A percentile compares a stretch with the other conserved stretches of the same genome.
These are phyloP conservation scores for Hirsutella minnesotensis DNA, from an alignment of 2,329 filamentous ascomycete species.

Conservation along the genomic window DNA sequence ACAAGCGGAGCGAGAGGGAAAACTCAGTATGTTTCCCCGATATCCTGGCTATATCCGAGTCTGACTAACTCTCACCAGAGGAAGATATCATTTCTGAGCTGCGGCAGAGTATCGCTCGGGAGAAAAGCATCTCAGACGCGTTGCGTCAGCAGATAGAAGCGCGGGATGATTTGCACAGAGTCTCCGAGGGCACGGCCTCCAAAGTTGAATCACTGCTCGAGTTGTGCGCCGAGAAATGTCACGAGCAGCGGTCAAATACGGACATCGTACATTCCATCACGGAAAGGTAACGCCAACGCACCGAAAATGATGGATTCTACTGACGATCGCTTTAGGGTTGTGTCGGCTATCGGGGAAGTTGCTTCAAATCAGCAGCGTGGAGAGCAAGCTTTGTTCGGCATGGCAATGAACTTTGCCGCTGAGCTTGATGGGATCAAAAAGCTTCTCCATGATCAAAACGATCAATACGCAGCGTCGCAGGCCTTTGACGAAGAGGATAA, in stretches of 20 bases:
- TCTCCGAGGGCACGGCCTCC: conserved; percentile 6
- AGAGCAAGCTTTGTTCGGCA: not conserved
- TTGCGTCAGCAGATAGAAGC: conserved; percentile 7
- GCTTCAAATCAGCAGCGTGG: not conserved
- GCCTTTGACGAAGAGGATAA: not conserved
- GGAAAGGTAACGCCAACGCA: conserved; percentile 7
- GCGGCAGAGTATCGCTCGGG: conserved; percentile 3
- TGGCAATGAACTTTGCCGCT: not conserved
- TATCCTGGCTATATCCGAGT: not conserved
- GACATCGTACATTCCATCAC: conserved; percentile 5
- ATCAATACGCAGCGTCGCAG: not conserved
- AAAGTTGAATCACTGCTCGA: conserved; percentile 10
- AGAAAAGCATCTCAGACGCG: conserved; percentile 1
- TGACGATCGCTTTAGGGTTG: conserved; percentile 1
- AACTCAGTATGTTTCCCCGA: conserved; percentile 11
- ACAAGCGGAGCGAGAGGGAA: conserved; percentile 10
- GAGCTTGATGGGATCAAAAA: conserved; percentile 1
- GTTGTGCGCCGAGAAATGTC: conserved; percentile 1
- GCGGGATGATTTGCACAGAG: conserved; percentile 5
- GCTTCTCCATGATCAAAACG: not conserved
- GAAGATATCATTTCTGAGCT: conserved; percentile 13
- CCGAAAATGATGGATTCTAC: not conserved
- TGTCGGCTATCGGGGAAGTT: not conserved
- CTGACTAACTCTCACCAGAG: conserved; percentile 9
- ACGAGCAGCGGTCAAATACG: conserved; percentile 1